Percentiles rank a stretch among this genome's conserved stretches.
Evolutionary conservation across 345 rosid species (phyloP).

Genomic region (Sonneratia alba): DNA sequence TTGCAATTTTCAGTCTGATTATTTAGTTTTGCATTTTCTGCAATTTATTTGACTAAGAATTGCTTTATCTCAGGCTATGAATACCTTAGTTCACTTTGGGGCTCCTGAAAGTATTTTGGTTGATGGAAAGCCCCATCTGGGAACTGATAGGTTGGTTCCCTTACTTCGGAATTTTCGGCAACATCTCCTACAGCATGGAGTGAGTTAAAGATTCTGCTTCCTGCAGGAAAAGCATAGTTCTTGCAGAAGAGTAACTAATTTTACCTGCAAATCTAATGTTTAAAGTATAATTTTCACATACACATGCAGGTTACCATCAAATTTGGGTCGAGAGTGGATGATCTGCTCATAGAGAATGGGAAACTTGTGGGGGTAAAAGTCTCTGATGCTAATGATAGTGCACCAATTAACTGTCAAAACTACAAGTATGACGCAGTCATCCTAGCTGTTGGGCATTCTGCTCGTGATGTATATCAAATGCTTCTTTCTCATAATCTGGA

Average conservation of each 20-base stretch:
- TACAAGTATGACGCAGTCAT: slow-evolving; percentile 62
- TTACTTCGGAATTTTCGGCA: slow-evolving; percentile 71
- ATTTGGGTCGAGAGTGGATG: slow-evolving; percentile 83
- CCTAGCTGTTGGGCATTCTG: slow-evolving; percentile 97
- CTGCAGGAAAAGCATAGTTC: background rate
- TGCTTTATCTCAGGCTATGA: slow-evolving; percentile 54
- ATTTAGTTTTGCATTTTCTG: background rate
- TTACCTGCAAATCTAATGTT: slow-evolving; percentile 7
- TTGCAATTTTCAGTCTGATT: too few relatives aligned
- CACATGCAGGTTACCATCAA: slow-evolving; percentile 52
- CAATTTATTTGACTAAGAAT: background rate
- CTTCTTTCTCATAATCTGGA: slow-evolving; percentile 77
- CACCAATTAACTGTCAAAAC: slow-evolving; percentile 24
- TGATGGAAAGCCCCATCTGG: slow-evolving; percentile 95
- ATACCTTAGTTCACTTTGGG: slow-evolving; percentile 84
- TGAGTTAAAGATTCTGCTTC: slow-evolving; percentile 29
- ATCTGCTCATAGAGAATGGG: slow-evolving; percentile 54
- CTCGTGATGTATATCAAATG: slow-evolving; percentile 84
- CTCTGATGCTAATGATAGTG: slow-evolving; percentile 42
- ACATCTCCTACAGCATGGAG: slow-evolving; percentile 65
- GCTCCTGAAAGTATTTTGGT: slow-evolving; percentile 71
- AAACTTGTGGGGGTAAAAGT: slow-evolving; percentile 62
- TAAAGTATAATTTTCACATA: slow-evolving; percentile 1
- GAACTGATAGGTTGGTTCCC: slow-evolving; percentile 84
- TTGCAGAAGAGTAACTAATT: background rate